Evolutionary conservation across 2,329 filamentous ascomycete genomes (phyloP), one percentile per base, ranked within the genome.

Genomic region (Colletotrichum shisoi): DNA sequence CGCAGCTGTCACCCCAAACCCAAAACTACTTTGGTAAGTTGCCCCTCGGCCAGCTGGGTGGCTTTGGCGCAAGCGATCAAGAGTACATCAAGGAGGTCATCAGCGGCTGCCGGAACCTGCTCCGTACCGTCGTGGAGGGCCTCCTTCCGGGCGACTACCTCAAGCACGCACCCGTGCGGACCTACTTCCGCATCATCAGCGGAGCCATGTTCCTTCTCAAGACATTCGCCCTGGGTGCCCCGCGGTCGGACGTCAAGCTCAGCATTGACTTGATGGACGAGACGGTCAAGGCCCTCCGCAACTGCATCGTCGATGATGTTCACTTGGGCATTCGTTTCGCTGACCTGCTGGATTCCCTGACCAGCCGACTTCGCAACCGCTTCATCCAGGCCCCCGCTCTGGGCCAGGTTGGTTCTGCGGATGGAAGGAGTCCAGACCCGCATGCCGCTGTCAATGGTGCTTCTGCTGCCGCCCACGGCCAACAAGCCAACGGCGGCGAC

Each of bases 261-360:
- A 92, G 89, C 70, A 89, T 95, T 37, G 84, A 85, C 7, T 82
- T 95, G 34, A 90, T 95, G 82, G 90, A 93, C 73, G 82, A 85
- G 37, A 91, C 90, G 0, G 90, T 94, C 0, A 84, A 89, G 70
- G 91, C 90, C 1, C 83, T 95, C 42, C 86, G 90, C 19, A 91
- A 87, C 71, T 93, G 90, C 69, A 90, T 94, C 7, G 91, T 94
- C 4, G 92, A 95, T 73, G 92, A 95, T 71, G 91, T 94, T 8
- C 92, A 95, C 75, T 84, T 95, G 4, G 91, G 90, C n/a, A 93
- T 91, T 67, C 87, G 91, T 8, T 95, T 95, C 72, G 91, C 92
- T 19, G 91, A 94, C 73, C 84, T 94, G 54, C 85, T 94, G n/a
- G 89, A 93, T 73, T 91, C 89, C 1, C 80, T 95, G 46, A 93